A percentile compares a stretch with the other conserved stretches of the same genome.
Evolutionary conservation across 2,329 filamentous ascomycete species (phyloP).

Genomic region (Epichloe gansuensis): DNA sequence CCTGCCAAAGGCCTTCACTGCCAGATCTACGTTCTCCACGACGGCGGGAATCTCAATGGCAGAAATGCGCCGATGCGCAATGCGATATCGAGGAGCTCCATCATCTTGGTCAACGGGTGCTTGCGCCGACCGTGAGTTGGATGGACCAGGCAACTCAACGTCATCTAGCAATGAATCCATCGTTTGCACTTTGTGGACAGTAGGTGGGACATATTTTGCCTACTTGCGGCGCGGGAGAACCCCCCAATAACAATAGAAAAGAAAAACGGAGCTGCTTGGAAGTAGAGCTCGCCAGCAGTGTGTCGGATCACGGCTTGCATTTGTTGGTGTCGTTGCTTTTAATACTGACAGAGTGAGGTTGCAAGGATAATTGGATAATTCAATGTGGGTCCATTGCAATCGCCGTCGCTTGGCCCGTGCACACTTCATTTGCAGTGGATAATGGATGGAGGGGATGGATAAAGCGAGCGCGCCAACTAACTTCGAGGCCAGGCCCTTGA

Average conservation of each 20-base stretch:
- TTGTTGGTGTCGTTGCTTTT: neutral
- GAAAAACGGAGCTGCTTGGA: no score
- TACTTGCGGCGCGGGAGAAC: neutral
- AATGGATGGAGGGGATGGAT: no score
- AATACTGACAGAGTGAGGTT: no score
- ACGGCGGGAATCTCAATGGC: constrained; percentile 32
- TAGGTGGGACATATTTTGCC: neutral
- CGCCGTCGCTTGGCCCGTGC: neutral
- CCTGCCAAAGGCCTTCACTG: constrained; percentile 29
- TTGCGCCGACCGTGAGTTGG: neutral
- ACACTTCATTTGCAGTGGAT: neutral
- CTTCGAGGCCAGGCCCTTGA: no score
- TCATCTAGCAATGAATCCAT: constrained; percentile 1
- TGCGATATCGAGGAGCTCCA: constrained; percentile 21
- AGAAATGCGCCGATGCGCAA: constrained; percentile 22
- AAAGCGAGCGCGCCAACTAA: no score
- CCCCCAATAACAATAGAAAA: no score
- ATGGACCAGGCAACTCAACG: constrained; percentile 1
- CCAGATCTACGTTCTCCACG: constrained; percentile 30
- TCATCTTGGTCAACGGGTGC: constrained; percentile 6
- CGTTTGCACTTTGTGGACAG: neutral
- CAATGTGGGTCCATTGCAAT: neutral
- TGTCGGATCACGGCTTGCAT: neutral
- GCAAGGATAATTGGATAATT: neutral
- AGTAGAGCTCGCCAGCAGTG: neutral